Evolutionary conservation across 352 stramenopile genomes (phyloP), one percentile per base, ranked within the genome.

Genomic region (Phytophthora multivora): DNA sequence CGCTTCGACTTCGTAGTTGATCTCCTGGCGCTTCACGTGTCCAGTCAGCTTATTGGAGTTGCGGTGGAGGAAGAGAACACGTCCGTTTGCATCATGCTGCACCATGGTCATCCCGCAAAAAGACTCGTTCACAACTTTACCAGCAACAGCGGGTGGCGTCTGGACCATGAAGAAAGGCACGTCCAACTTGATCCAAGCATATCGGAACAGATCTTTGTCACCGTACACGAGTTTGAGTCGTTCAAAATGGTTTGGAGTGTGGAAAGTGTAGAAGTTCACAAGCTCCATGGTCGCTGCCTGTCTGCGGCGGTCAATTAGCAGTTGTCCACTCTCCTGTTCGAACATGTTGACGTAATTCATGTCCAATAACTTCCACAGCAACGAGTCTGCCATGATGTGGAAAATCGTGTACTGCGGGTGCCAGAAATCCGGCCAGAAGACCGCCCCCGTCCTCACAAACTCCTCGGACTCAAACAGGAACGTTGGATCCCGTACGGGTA

Each of bases 371-470:
- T 78, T 60, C 79, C 79, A 89, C 23, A 89, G 38, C 30, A 86
- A 52, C 47, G 72, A 83, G 30, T 75, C 49, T 13, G 63, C 64
- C 56, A 86, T 74, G 38, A 88, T 72, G 56, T 88, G 83, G 54
- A 88, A 88, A 58, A 86, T 85, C 1, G 79, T 80, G 58, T 81
- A 70, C 26, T 48, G 57, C 9, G 77, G 75, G 30, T 88, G 77
- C 77, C 76, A 90, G 51, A 88, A 88, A 49, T 90, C 80, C 11
- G 80, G 80, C 80, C 80, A 91, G 49, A 91, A 90, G 3, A 91
- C 25, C 11, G 82, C 77, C 6, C 80, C 79, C 0, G 63, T 79
- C 28, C 50, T 49, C 13, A 54, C 49, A 54, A 82, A 88, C 52
- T 77, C 72, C 2, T 50, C 33, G 0, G 58, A 62, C 6, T 69